Evolutionary conservation across 2,329 filamentous ascomycete species (phyloP).

Genomic region (Colletotrichum agaves): DNA sequence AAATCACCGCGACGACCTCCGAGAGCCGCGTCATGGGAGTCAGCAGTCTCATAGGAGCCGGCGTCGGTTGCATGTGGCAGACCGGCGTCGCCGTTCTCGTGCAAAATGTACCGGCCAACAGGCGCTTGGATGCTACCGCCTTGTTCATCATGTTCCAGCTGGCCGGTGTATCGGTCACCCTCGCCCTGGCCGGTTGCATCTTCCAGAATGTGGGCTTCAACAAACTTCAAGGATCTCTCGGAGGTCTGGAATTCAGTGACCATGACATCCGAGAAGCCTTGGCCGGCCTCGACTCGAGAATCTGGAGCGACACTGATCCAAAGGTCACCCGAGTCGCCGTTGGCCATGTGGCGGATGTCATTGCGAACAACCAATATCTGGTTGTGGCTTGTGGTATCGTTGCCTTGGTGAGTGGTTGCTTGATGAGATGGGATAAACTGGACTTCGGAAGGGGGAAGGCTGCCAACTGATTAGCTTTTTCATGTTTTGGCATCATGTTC

Average conservation of each 20-base stretch:
- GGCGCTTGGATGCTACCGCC: constrained; percentile 44
- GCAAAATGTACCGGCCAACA: constrained; percentile 39
- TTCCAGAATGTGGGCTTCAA: constrained; percentile 47
- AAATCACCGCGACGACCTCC: constrained; percentile 41
- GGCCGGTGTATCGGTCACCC: constrained; percentile 42
- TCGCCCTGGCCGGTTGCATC: constrained; percentile 44
- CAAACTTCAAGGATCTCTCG: constrained; percentile 39
- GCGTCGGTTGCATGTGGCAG: constrained; percentile 47
- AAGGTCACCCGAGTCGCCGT: constrained; percentile 38
- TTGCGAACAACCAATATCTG: constrained; percentile 43
- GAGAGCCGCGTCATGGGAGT: constrained; percentile 46
- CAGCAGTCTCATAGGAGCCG: constrained; percentile 46
- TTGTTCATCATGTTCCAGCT: constrained; percentile 50
- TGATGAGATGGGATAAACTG: constrained; percentile 45
- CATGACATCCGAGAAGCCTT: constrained; percentile 44
- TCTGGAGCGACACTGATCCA: constrained; percentile 39
- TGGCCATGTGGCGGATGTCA: constrained; percentile 42
- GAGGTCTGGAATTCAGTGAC: constrained; percentile 37
- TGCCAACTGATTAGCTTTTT: background rate
- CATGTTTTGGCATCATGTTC: too few relatives aligned
- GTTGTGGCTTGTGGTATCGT: constrained; percentile 42
- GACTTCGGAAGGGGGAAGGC: constrained; percentile 37
- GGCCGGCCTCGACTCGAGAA: constrained; percentile 43
- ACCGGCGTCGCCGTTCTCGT: constrained; percentile 43
- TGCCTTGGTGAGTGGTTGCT: constrained; percentile 41